Base-by-base conservation (phyloP, 257 asterid species). In the Leonotis leonurus region DNA sequence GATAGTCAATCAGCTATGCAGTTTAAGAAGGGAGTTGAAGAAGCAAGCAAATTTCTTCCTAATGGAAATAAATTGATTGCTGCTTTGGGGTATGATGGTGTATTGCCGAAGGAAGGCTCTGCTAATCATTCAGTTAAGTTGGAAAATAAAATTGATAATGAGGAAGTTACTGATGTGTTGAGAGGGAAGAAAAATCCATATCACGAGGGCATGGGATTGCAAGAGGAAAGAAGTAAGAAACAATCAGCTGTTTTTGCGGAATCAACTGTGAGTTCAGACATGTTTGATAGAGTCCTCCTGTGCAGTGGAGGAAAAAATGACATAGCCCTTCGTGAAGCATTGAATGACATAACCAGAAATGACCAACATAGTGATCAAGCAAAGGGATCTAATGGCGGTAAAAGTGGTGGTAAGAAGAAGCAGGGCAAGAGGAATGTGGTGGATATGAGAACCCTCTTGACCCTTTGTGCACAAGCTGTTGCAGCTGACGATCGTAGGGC, bases 381-480 rank as follows among this genome's bases (percentile, higher is more conserved):
- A 0, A 78, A 75, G 76, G 79, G 77, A 44, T 71, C 85, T 18
- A 73, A 21, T 30, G 76, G 78, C 10, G 76, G 81, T 27, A 87
- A 87, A 68, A 49, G 36, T 24, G 81, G 86, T 8, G 72, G 79
- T 30, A 87, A 81, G 81, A 87, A 78, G 65, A 80, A 66, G 53
- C 83, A 74, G 26, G 53, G 75, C 18, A 83, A 73, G 70, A 75
- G 61, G 50, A 53, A 60, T 55, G 75, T 70, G 18, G 90, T 88
- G 13, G 95, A 88, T 69, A 70, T 88, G 75, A 77, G 96, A 62
- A 80, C 83, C 26, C 72, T 88, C 3, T 69, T 88, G 74, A 81
- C 84, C 32, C 86, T 83, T 5, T 85, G 88, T 59, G 96, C 96
- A 22, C 87, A 88, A 74, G 88, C 96, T 2, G 88, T 88, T 70